Conservation (phyloP, 139 green algal genomes). For the Spirogloea muscicola region DNA sequence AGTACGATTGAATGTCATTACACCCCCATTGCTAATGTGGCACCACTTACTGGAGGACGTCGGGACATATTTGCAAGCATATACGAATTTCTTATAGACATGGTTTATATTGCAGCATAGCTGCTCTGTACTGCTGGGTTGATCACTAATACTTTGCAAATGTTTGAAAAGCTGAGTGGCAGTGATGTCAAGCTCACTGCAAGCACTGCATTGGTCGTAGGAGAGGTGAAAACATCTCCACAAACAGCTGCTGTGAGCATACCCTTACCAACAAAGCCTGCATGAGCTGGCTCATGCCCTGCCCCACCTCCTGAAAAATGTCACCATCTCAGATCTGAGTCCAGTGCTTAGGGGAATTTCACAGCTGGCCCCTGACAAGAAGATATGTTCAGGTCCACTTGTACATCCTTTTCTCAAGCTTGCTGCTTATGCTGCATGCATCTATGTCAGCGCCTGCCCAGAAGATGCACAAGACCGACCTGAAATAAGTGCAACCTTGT, state of each 20-base stretch:
- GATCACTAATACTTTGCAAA: not conserved
- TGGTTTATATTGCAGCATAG: not conserved
- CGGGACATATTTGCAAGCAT: not conserved
- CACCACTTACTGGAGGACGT: not conserved
- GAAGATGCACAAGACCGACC: not conserved
- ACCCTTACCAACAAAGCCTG: constrained; percentile 73
- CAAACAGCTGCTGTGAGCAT: constrained; percentile 85
- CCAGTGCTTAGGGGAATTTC: not conserved
- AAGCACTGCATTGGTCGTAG: constrained; percentile 70
- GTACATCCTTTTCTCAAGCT: not conserved
- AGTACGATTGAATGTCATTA: not conserved
- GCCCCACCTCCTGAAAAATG: constrained; percentile 60
- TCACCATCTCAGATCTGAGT: not conserved
- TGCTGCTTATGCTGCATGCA: not conserved
- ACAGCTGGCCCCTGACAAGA: not conserved
- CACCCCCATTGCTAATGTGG: not conserved
- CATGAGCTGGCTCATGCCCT: constrained; percentile 82
- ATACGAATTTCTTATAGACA: not conserved
- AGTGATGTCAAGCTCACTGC: no score
- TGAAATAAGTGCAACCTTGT: constrained; percentile 61
- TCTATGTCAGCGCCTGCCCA: not conserved
- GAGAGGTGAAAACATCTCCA: constrained; percentile 81
- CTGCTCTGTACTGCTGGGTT: not conserved
- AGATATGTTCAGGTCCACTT: not conserved
- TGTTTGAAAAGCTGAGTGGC: not conserved